A percentile compares a stretch with the other conserved stretches of the same genome.
Evolutionary conservation across 139 green algal species (phyloP).

Genomic region (Chlamydomonas sp.): DNA sequence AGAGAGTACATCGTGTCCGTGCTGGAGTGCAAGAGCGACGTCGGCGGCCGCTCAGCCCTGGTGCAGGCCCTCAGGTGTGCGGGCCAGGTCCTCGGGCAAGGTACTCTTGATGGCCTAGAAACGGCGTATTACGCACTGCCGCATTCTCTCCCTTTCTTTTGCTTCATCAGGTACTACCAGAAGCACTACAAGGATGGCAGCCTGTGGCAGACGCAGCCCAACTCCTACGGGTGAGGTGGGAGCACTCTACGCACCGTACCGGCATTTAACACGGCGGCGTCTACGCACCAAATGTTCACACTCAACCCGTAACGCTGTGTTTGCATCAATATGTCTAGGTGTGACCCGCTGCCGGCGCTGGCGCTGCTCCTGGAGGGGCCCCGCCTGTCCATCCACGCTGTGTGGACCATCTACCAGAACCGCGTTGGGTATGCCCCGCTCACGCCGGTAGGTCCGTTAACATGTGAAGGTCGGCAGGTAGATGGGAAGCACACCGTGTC

Average conservation of each 20-base stretch:
- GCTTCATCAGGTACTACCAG: not conserved
- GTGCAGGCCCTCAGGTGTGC: not conserved
- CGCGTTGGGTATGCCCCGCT: not conserved
- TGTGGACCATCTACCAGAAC: conserved; percentile 10
- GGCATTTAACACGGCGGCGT: no score
- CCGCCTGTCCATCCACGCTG: conserved; percentile 1
- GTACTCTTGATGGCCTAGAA: no score
- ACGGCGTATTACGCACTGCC: no score
- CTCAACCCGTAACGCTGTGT: no score
- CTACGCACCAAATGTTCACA: no score
- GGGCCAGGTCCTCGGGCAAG: no score
- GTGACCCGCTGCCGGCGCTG: not conserved
- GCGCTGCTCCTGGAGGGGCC: conserved; percentile 7
- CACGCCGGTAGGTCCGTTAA: not conserved
- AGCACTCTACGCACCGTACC: no score
- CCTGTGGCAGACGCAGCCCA: not conserved
- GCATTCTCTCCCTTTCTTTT: no score
- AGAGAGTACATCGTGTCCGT: not conserved
- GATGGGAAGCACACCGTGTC: no score
- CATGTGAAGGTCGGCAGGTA: no score
- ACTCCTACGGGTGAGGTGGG: not conserved
- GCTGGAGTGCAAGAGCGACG: not conserved
- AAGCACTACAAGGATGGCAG: not conserved
- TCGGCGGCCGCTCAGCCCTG: not conserved
- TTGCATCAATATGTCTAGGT: not conserved